Evolutionary conservation across 805 yeast species (phyloP).

Genomic region (Saitoella complicata): DNA sequence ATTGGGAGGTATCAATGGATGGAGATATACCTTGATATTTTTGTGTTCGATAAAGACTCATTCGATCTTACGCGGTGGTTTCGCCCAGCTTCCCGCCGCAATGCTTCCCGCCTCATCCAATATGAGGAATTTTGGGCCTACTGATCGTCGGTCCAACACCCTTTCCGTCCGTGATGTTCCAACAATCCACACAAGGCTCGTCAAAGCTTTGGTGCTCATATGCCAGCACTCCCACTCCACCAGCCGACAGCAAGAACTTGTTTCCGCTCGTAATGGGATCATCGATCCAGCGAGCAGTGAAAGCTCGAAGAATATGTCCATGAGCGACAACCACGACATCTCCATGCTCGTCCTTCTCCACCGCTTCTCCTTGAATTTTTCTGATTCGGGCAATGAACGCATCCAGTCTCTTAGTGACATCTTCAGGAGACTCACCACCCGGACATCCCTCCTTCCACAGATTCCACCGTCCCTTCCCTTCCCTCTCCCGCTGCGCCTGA

Average conservation of each 20-base stretch:
- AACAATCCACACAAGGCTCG: constrained; percentile 43
- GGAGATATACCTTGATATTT: too few species aligned
- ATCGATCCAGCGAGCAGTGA: constrained; percentile 78
- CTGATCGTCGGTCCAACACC: too few species aligned
- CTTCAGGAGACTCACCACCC: constrained; percentile 56
- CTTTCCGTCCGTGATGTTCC: neutral
- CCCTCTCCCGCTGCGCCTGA: constrained; percentile 31
- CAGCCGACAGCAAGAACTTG: constrained; percentile 75
- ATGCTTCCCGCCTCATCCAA: too few species aligned
- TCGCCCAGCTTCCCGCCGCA: too few species aligned
- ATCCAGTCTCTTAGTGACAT: constrained; percentile 61
- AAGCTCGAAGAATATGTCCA: constrained; percentile 81
- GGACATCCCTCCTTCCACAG: constrained; percentile 93
- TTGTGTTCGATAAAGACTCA: too few species aligned
- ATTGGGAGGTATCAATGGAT: too few species aligned
- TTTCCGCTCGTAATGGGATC: constrained; percentile 49
- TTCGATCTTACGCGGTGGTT: too few species aligned
- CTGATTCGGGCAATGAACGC: constrained; percentile 45
- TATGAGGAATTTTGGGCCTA: too few species aligned
- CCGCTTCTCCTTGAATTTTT: constrained; percentile 28
- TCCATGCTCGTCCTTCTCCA: constrained; percentile 4
- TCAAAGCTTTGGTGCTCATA: constrained; percentile 71
- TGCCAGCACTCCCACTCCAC: constrained; percentile 84
- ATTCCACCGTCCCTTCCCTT: constrained; percentile 35
- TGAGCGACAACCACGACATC: constrained; percentile 80